Evolutionary conservation across 352 stramenopile genomes (phyloP), one percentile per base, ranked within the genome.

Genomic region (Halophytophthora batemanensis): DNA sequence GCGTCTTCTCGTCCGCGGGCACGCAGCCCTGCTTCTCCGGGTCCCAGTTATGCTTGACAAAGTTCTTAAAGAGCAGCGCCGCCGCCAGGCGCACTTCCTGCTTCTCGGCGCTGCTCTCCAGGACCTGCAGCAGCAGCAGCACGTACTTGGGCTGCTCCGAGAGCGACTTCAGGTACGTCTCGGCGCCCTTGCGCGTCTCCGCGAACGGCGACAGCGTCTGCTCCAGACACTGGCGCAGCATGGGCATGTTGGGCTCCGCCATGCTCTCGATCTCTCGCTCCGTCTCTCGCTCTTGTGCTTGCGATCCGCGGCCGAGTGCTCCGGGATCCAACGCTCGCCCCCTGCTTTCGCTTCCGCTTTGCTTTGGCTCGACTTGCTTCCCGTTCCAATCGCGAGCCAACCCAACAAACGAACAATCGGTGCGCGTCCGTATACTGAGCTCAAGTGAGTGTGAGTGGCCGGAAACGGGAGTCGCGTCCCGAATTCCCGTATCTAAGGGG

Each of bases 1-100:
- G 60, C 14, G 73, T 68, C 39, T 97, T 96, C 70, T 99, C 97
- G 6, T 66, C 61, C 33, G 70, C 40, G 15, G 69, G 58, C n/a
- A 98, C 64, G 52, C 69, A 79, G n/a, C 70, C 71, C 42, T 87
- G 56, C 64, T 82, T 91, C 65, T 89, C 79, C 7, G 89, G 88
- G 50, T 96, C 93, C 97, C 97, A 99, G 59, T 93, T 94, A 46
- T 96, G 90, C 77, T 98, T 98, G 55, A 99, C 88, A 44, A 98
- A 85, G 79, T 99, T 99, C 68, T 99, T 99, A 76, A 99, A 99
- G 10, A 86, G 66, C 53, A 95, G 50, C 52, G 82, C 81, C 3
- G 81, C 77, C 33, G 81, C 72, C 12, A 94, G 73, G 12, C 83
- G 81, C 49, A 90, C 77, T 15, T 87, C 78, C 22, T 73, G 66